phyloP scores from a whole-genome alignment of 805 yeast species.

The Scheffersomyces stipitis region DNA sequence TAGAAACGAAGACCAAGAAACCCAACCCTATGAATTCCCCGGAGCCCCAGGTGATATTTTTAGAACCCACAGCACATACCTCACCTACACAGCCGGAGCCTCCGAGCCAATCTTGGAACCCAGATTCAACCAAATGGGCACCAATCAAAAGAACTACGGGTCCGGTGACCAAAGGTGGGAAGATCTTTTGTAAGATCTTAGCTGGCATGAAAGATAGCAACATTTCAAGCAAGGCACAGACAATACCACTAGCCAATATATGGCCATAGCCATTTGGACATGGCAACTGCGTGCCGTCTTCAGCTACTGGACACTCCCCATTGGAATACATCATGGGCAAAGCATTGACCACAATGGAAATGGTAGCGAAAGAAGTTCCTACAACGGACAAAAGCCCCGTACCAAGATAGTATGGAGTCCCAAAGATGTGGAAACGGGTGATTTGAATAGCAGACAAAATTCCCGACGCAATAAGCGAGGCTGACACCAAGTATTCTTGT shows the following conservation, averaged over 20 bases:
- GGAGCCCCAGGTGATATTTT: constrained; percentile 73
- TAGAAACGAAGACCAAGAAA: constrained; percentile 72
- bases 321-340: constrained; percentile 76
- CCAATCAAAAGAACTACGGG: constrained; percentile 90
- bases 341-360: constrained; percentile 72
- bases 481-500: constrained; percentile 37
- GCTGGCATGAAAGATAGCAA: constrained; percentile 78
- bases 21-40: constrained; percentile 88
- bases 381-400: constrained; percentile 89
- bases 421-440: constrained; percentile 73
- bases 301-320: constrained; percentile 64
- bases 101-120: constrained; percentile 85
- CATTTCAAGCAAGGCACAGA: constrained; percentile 76
- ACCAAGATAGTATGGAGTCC: constrained; percentile 76
- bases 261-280: constrained; percentile 93
- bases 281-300: constrained; percentile 65
- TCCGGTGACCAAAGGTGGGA: constrained; percentile 91
- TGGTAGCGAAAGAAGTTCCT: constrained; percentile 88
- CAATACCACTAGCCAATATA: constrained; percentile 76
- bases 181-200: constrained; percentile 60
- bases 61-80: constrained; percentile 24
- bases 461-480: constrained; percentile 40
- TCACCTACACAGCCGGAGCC: constrained; percentile 66
- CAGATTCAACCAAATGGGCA: constrained; percentile 62
- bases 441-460: constrained; percentile 72